These are phyloP conservation scores for Paecilomyces sp. DNA, from an alignment of 2,329 filamentous ascomycete species.

Conservation along the genomic window DNA sequence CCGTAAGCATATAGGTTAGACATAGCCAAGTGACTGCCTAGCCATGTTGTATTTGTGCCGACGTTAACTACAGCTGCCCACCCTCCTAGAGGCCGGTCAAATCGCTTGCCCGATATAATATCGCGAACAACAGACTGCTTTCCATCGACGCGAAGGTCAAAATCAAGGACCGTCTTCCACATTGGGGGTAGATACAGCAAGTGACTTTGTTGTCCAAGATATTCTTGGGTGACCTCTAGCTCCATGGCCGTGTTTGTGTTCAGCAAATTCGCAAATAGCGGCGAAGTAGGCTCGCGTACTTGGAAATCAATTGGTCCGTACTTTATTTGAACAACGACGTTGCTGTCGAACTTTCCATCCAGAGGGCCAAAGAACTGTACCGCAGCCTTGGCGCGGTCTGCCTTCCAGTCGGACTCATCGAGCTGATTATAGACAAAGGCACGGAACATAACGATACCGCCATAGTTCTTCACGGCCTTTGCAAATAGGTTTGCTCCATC, in stretches of 20 bases:
- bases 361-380: constrained; percentile 60
- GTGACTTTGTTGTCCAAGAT: constrained; percentile 63
- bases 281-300: constrained; percentile 59
- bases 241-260: constrained; percentile 52
- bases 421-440: constrained; percentile 63
- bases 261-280: constrained; percentile 51
- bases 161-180: constrained; percentile 62
- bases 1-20: constrained; percentile 66
- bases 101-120: constrained; percentile 54
- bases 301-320: constrained; percentile 70
- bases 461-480: constrained; percentile 48
- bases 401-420: constrained; percentile 54
- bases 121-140: constrained; percentile 51
- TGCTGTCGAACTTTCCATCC: constrained; percentile 60
- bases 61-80: constrained; percentile 63
- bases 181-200: constrained; percentile 61
- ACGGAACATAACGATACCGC: constrained; percentile 61
- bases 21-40: constrained; percentile 63
- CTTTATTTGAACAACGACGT: constrained; percentile 67
- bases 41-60: constrained; percentile 59
- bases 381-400: constrained; percentile 63
- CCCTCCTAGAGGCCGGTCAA: constrained; percentile 51
- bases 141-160: constrained; percentile 57
- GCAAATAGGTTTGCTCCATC: constrained; percentile 65
- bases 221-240: constrained; percentile 62